Conservation (phyloP, 1,139 yeast genomes). For the Blastobotrys apis region DNA sequence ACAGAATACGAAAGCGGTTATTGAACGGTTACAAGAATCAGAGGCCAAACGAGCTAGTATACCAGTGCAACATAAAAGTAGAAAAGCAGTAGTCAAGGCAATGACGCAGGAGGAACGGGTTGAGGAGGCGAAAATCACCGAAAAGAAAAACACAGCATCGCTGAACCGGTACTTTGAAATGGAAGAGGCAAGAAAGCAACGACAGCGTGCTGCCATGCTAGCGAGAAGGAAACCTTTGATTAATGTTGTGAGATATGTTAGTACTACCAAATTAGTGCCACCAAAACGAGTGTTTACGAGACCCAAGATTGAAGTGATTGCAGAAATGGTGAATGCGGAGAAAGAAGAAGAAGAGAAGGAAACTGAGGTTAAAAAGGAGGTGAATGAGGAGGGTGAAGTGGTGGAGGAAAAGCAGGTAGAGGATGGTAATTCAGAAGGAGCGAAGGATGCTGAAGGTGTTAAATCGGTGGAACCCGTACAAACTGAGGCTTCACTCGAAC, state of each 20-base stretch:
- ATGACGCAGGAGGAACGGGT: conserved; percentile 85
- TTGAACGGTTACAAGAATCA: conserved; percentile 64
- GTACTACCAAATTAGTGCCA: conserved; percentile 34
- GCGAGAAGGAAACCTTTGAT: conserved; percentile 58
- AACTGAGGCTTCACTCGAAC: conserved; percentile 5
- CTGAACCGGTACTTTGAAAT: conserved; percentile 75
- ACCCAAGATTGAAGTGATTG: conserved; percentile 19
- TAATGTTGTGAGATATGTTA: conserved; percentile 51
- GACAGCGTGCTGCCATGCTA: conserved; percentile 66
- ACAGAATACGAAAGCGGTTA: conserved; percentile 71
- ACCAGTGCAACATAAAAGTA: conserved; percentile 4
- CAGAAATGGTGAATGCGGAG: conserved; percentile 2
- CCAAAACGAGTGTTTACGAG: conserved; percentile 25
- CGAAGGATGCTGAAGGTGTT: conserved; percentile 8
- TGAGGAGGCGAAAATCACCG: conserved; percentile 83
- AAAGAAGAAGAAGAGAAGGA: conserved; percentile 2
- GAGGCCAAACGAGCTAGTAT: conserved; percentile 55
- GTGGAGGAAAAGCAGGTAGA: background rate
- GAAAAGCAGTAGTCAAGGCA: conserved; percentile 30
- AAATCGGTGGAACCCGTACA: conserved; percentile 4
- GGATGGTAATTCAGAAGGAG: conserved; percentile 11
- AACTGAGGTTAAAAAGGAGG: background rate
- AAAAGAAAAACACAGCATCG: conserved; percentile 66
- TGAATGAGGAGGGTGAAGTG: background rate
- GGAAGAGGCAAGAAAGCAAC: conserved; percentile 75